Evolutionary conservation across 148 eudicot species (phyloP), one percentile per base, ranked within the genome.

Genomic region (Persicaria tinctoria): DNA sequence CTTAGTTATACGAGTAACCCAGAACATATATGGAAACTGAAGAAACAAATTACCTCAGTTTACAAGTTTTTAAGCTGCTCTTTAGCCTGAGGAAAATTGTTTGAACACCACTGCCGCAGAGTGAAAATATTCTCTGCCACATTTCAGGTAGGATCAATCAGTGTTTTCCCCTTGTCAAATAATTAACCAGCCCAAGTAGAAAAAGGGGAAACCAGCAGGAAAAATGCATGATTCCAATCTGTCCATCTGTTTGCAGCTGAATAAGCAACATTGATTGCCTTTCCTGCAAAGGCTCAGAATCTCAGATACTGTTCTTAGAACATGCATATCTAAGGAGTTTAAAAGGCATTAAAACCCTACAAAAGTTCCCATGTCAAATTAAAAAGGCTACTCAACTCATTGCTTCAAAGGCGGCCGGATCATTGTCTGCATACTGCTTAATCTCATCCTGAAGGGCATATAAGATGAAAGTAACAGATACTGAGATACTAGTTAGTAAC

Each of bases 161-260:
- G 5, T 66, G 46, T 11, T 41, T 41, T 12, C 5, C 38, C 38
- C 2, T 32, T 32, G 1, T 44, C 48, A 41, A 14, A 66, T 66
- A 38, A 66, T 41, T 14, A 66, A 13, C 70, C 70, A 66, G 17
- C 47, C 17, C 47, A 8, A 38, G 47, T 13, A 66, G 47, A 44
- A 17, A n/a, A 66, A 38, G 14, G 38, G 14, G 6, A 8, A 66
- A 66, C 41, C 18, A 38, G 5, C 70, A 66, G 38, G 17, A 66
- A 41, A 66, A 66, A 46, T 66, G 41, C 8, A 50, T 3, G 11
- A 44, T 20, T 51, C 73, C 44, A 69, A 90, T 96, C 98, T 92
- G 93, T 92, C 98, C 97, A 95, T 87, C 98, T 87, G 88, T 92
- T 95, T 75, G 97, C 93, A 79, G 98, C 89, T 60, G 92, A 78